A percentile compares a stretch with the other conserved stretches of the same genome.
These are phyloP conservation scores for Sphaerulina vaccinii DNA, from an alignment of 2,329 filamentous ascomycete genomes.

Conservation along the genomic window DNA sequence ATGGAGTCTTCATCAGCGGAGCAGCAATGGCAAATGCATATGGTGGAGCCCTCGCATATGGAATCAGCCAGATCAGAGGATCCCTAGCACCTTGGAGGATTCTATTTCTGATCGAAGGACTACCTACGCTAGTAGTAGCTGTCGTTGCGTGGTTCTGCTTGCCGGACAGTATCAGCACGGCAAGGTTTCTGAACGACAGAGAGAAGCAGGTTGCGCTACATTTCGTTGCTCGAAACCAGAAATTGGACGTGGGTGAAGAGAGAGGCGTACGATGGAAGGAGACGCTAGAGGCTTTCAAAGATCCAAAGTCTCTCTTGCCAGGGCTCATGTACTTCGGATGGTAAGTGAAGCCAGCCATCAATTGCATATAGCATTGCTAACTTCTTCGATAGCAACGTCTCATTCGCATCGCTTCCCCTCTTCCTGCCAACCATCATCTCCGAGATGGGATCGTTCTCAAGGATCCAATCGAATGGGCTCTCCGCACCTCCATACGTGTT, in stretches of 20 bases:
- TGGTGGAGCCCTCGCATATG: conserved; percentile 65
- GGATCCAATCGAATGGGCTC: conserved; percentile 40
- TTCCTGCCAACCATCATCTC: conserved; percentile 64
- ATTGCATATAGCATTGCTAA: too few species aligned
- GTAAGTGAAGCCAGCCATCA: conserved; percentile 14
- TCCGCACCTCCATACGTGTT: conserved; percentile 44
- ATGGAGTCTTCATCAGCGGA: conserved; percentile 53
- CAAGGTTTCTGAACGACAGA: conserved; percentile 44
- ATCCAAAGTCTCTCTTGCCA: conserved; percentile 23
- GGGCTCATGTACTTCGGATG: conserved; percentile 27
- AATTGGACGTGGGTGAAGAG: conserved; percentile 22
- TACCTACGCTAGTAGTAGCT: conserved; percentile 58
- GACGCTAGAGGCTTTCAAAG: conserved; percentile 23
- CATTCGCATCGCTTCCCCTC: conserved; percentile 55
- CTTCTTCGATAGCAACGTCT: conserved; percentile 51
- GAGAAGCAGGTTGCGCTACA: conserved; percentile 44
- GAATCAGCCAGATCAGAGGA: conserved; percentile 60
- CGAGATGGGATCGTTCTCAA: conserved; percentile 57
- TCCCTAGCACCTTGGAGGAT: conserved; percentile 62
- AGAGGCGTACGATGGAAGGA: conserved; percentile 24
- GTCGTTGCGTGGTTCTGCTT: conserved; percentile 52
- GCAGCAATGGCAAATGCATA: conserved; percentile 77
- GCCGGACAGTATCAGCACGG: conserved; percentile 48
- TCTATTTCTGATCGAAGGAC: conserved; percentile 62
- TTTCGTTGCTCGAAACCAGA: conserved; percentile 24